These are phyloP conservation scores for Cytospora schulzeri DNA, from an alignment of 2,329 filamentous ascomycete genomes.

Conservation along the genomic window DNA sequence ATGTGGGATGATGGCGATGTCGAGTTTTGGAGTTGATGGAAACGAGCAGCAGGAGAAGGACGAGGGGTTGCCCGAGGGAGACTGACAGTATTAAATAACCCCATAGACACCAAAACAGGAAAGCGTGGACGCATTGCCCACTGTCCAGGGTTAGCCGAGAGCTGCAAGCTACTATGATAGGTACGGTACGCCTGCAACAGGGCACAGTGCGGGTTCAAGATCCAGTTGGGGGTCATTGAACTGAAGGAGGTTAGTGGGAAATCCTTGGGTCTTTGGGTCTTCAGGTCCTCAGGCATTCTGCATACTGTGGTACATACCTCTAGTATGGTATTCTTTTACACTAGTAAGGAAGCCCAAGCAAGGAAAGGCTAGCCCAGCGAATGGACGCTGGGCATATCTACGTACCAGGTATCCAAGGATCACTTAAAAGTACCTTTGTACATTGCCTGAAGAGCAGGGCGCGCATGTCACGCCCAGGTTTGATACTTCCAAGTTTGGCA, in stretches of 20 bases:
- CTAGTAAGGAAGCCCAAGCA: background rate
- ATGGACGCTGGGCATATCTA: background rate
- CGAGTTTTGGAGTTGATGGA: slow-evolving; percentile 23
- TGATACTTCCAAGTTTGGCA: background rate
- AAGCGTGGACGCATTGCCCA: slow-evolving; percentile 19
- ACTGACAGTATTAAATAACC: slow-evolving; percentile 29
- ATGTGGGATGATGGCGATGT: slow-evolving; percentile 40
- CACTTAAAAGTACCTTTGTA: background rate
- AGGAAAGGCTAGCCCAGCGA: background rate
- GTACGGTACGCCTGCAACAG: background rate
- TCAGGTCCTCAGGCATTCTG: background rate
- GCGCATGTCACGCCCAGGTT: background rate
- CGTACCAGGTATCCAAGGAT: background rate
- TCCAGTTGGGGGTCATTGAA: background rate
- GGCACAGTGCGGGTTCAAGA: background rate
- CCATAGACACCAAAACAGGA: slow-evolving; percentile 19
- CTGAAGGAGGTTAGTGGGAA: background rate
- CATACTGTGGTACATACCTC: background rate
- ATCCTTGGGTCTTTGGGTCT: slow-evolving; percentile 1
- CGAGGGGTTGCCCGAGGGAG: slow-evolving; percentile 26
- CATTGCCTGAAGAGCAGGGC: background rate
- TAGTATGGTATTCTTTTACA: background rate
- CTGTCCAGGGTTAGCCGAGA: slow-evolving; percentile 1
- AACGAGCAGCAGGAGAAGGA: slow-evolving; percentile 19
- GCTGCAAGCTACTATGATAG: slow-evolving; percentile 1